Percentiles rank a stretch among this genome's conserved stretches.
These are phyloP conservation scores for Albugo laibachii DNA, from an alignment of 352 stramenopile genomes.

Conservation along the genomic window DNA sequence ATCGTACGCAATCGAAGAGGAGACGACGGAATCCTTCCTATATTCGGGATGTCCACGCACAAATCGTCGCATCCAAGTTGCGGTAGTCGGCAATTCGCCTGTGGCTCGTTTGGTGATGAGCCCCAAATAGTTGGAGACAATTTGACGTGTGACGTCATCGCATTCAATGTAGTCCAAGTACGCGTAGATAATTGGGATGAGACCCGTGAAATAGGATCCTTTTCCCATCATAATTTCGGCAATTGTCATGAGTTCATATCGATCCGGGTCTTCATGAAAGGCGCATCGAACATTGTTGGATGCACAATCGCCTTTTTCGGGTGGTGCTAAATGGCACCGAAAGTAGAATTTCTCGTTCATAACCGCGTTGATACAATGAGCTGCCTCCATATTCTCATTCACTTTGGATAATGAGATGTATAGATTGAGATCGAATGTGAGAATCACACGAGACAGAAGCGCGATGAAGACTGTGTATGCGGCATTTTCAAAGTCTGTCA, in stretches of 20 bases:
- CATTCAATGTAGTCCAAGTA: constrained; percentile 97
- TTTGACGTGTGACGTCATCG: constrained; percentile 75
- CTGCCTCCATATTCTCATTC: constrained; percentile 98
- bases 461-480: constrained; percentile 98
- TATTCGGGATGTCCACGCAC: constrained; percentile 89
- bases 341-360: constrained; percentile 96
- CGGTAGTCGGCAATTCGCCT: constrained; percentile 90
- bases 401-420: constrained; percentile 97
- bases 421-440: constrained; percentile 98
- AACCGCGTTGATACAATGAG: constrained; percentile 89
- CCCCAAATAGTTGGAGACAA: constrained; percentile 58
- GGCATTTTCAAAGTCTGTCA: constrained; percentile 99
- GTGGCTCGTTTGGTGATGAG: constrained; percentile 89
- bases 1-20: constrained; percentile 80
- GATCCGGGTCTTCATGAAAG: constrained; percentile 41
- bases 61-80: constrained; percentile 94
- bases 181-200: constrained; percentile 92
- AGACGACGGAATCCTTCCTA: constrained; percentile 84
- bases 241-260: constrained; percentile 93
- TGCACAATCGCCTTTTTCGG: constrained; percentile 46
- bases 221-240: constrained; percentile 93
- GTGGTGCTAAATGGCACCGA: constrained; percentile 85
- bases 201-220: constrained; percentile 89
- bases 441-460: constrained; percentile 93
- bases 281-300: constrained; percentile 13